Conservation (phyloP, 805 yeast genomes). For the Ogataea ganodermae region DNA sequence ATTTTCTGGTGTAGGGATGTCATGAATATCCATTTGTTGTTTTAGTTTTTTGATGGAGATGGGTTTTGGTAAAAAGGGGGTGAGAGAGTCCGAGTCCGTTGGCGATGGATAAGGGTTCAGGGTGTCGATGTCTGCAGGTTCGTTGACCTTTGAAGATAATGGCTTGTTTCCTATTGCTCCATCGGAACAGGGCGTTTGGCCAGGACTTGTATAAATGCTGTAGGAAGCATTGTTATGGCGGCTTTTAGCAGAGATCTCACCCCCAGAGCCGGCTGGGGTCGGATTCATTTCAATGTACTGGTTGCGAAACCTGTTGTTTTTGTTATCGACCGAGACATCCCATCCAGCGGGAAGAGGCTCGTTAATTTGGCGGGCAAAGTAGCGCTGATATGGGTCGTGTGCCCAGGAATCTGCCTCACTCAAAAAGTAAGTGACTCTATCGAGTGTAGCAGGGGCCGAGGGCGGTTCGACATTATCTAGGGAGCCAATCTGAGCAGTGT, state of each 20-base stretch:
- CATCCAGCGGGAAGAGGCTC: constrained; percentile 24
- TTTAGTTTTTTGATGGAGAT: constrained; percentile 11
- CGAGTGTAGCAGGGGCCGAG: neutral
- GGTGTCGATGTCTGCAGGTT: neutral
- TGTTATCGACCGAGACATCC: constrained; percentile 20
- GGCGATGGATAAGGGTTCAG: constrained; percentile 17
- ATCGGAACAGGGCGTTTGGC: constrained; percentile 1
- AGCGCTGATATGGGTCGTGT: constrained; percentile 30
- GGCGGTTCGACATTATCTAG: neutral
- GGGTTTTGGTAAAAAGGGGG: constrained; percentile 20
- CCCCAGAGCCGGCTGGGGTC: neutral
- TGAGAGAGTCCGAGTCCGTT: constrained; percentile 13
- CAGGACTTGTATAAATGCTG: constrained; percentile 6
- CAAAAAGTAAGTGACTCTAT: constrained; percentile 9
- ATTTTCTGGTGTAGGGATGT: constrained; percentile 1
- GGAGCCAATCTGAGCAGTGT: neutral
- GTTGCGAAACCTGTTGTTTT: constrained; percentile 20
- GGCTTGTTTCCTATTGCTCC: neutral
- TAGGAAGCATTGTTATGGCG: neutral
- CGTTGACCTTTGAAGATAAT: neutral
- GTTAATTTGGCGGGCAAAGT: constrained; percentile 18
- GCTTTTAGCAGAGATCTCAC: neutral
- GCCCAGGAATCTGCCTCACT: constrained; percentile 23
- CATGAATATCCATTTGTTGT: constrained; percentile 2
- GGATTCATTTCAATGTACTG: constrained; percentile 12